These are phyloP conservation scores for Sugiyamaella novakii DNA, from an alignment of 1,139 yeast species.

Conservation along the genomic window DNA sequence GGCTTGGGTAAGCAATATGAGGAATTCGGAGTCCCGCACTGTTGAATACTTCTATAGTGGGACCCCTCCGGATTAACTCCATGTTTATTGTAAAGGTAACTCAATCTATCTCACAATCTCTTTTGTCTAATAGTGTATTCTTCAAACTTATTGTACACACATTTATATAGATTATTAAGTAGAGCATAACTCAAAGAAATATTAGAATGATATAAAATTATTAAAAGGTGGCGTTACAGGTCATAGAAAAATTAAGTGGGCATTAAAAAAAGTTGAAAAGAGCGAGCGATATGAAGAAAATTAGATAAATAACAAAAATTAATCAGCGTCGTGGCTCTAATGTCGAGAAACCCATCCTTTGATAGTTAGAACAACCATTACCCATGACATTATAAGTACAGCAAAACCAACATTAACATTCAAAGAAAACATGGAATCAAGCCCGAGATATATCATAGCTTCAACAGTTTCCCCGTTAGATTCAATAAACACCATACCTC, in stretches of 20 bases:
- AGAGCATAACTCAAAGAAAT: too few relatives aligned
- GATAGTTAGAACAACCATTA: constrained; percentile 68
- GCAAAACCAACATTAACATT: constrained; percentile 80
- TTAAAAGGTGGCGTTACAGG: background rate
- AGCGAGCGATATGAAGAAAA: too few relatives aligned
- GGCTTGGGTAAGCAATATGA: too few relatives aligned
- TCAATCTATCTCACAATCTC: too few relatives aligned
- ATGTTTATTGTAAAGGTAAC: too few relatives aligned
- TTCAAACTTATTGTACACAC: too few relatives aligned
- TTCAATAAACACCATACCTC: constrained; percentile 91
- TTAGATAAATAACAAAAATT: constrained; percentile 8
- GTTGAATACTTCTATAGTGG: too few relatives aligned
- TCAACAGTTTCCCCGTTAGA: constrained; percentile 82
- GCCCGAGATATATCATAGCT: constrained; percentile 82
- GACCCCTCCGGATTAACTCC: too few relatives aligned
- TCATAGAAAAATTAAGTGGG: background rate
- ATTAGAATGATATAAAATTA: too few relatives aligned
- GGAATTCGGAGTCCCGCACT: too few relatives aligned
- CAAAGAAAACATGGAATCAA: constrained; percentile 86
- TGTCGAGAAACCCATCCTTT: constrained; percentile 39
- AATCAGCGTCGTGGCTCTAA: constrained; percentile 1
- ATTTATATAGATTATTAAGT: too few relatives aligned
- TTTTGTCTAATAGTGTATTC: too few relatives aligned
- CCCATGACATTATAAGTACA: constrained; percentile 88
- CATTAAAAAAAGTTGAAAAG: background rate